Evolutionary conservation across 164 flowering plant species (phyloP).

Genomic region (Nymphaea thermarum): DNA sequence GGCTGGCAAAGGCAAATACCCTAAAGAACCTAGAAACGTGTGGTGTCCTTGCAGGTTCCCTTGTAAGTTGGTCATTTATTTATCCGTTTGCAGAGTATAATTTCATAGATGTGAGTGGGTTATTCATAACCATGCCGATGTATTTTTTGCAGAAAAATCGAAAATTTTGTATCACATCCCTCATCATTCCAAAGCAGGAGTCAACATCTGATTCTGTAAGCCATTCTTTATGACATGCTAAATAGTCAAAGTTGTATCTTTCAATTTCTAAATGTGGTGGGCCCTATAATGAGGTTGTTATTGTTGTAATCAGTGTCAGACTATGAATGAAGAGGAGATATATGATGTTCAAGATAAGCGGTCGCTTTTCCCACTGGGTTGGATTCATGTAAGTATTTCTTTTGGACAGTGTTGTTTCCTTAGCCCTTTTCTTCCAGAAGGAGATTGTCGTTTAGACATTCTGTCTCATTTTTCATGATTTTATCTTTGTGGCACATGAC

Average conservation of each 20-base stretch:
- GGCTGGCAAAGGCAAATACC: slow-evolving; percentile 82
- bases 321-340: slow-evolving; percentile 95
- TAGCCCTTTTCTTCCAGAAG: too few relatives aligned
- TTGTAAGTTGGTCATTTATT: slow-evolving; percentile 40
- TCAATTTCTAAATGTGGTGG: slow-evolving; percentile 1
- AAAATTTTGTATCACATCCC: slow-evolving; percentile 67
- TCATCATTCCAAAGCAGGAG: slow-evolving; percentile 96
- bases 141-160: slow-evolving; percentile 57
- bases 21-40: slow-evolving; percentile 83
- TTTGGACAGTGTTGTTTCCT: neutral
- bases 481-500: too few relatives aligned
- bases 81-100: slow-evolving; percentile 2
- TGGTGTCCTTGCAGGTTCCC: slow-evolving; percentile 93
- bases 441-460: too few relatives aligned
- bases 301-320: slow-evolving; percentile 54
- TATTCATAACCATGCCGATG: neutral
- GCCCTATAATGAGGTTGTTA: neutral
- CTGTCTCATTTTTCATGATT: too few relatives aligned
- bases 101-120: neutral
- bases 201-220: slow-evolving; percentile 84
- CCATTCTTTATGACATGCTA: neutral
- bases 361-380: slow-evolving; percentile 88
- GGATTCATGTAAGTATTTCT: slow-evolving; percentile 82
- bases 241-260: neutral
- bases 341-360: slow-evolving; percentile 93